Conservation (phyloP, 2,329 filamentous ascomycete species). For the Talaromyces sp. region DNA sequence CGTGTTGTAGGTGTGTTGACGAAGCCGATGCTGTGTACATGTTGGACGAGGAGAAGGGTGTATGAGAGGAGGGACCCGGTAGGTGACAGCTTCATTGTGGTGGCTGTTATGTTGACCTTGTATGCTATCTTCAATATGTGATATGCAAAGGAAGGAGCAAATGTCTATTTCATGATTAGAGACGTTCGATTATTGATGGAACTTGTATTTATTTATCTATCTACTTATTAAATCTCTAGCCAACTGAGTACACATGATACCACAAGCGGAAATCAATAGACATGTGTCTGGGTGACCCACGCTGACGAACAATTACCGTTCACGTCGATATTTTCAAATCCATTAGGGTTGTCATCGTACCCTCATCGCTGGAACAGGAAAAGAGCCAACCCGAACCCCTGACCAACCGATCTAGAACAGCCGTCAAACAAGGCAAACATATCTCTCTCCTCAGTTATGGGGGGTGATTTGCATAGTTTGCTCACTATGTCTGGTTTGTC, state of each 20-base stretch:
- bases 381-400: not conserved
- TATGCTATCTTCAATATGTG: not conserved
- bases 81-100: constrained; percentile 9
- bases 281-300: not conserved
- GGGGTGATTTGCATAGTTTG: not conserved
- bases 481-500: constrained; percentile 10
- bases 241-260: not conserved
- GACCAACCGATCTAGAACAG: constrained; percentile 1
- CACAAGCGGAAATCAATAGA: constrained; percentile 11
- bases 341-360: not conserved
- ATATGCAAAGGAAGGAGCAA: not conserved
- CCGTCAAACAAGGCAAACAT: constrained; percentile 12
- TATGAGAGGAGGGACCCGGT: not conserved
- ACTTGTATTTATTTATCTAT: constrained; percentile 12
- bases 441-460: not conserved
- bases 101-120: not conserved
- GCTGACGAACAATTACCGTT: constrained; percentile 5
- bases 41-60: constrained; percentile 14
- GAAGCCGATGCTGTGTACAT: constrained; percentile 20
- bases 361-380: constrained; percentile 9
- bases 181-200: not conserved
- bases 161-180: not conserved
- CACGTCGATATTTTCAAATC: not conserved
- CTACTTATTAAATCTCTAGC: not conserved
- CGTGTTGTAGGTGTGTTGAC: constrained; percentile 18